Percentiles rank a stretch among this genome's conserved stretches.
Conservation (phyloP, 768 basidiomycete species). For the Panellus pusillus region DNA sequence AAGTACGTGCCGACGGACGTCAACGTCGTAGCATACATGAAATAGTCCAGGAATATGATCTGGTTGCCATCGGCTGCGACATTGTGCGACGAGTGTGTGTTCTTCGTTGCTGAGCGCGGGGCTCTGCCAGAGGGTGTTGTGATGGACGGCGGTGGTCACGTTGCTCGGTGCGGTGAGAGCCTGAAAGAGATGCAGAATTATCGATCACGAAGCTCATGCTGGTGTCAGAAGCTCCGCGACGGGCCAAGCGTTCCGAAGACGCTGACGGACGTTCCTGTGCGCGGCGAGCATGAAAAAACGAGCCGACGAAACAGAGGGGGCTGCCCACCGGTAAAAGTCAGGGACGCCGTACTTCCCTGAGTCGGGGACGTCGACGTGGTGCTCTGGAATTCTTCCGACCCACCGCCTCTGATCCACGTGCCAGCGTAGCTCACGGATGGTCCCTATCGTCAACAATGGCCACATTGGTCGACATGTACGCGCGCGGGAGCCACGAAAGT, state of each 20-base stretch:
- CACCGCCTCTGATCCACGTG: background rate
- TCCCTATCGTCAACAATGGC: slow-evolving; percentile 8
- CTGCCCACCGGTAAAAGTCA: slow-evolving; percentile 3
- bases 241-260: slow-evolving; percentile 2
- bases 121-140: background rate
- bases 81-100: slow-evolving; percentile 13
- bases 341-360: slow-evolving; percentile 4
- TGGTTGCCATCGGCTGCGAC: background rate
- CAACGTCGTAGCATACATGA: slow-evolving; percentile 12
- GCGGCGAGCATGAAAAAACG: background rate
- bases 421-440: slow-evolving; percentile 1
- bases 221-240: background rate
- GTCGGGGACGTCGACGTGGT: background rate
- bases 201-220: slow-evolving; percentile 4
- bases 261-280: slow-evolving; percentile 3
- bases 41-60: slow-evolving; percentile 10
- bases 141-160: background rate
- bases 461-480: slow-evolving; percentile 29
- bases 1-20: background rate
- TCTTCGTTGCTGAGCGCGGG: background rate
- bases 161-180: background rate
- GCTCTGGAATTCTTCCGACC: background rate
- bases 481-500: too few relatives aligned
- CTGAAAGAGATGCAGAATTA: background rate
- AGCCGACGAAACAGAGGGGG: fast-evolving